Percentiles rank a stretch among this genome's conserved stretches.
Evolutionary conservation across 2,329 filamentous ascomycete species (phyloP).

Genomic region (Elsinoe ampelina): DNA sequence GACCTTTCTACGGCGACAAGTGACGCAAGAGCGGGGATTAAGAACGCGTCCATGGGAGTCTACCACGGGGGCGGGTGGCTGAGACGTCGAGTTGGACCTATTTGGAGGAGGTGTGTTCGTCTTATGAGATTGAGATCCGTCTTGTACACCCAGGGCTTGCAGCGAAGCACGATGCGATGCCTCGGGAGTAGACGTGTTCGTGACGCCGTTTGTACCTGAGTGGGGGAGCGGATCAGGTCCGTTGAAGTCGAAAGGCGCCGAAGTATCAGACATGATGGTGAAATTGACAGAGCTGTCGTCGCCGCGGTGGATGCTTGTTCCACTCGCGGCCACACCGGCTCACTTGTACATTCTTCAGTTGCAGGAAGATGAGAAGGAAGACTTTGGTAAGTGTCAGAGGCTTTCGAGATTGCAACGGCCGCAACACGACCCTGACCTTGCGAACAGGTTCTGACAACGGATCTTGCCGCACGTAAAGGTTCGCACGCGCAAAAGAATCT

Average conservation of each 20-base stretch:
- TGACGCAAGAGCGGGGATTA: conserved; percentile 40
- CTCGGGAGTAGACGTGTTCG: neutral
- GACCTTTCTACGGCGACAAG: conserved; percentile 54
- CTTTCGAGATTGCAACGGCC: conserved; percentile 4
- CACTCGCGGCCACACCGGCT: neutral
- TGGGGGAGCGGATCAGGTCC: conserved; percentile 8
- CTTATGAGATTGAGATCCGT: neutral
- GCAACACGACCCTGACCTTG: neutral
- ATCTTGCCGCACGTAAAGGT: neutral
- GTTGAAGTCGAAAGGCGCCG: conserved; percentile 10
- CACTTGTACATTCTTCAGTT: neutral
- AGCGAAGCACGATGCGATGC: conserved; percentile 5
- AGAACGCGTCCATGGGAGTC: conserved; percentile 27
- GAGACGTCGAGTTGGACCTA: neutral
- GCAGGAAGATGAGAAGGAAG: neutral
- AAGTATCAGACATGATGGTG: neutral
- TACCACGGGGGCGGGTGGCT: conserved; percentile 12
- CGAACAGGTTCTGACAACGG: conserved; percentile 2
- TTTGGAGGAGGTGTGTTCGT: conserved; percentile 8
- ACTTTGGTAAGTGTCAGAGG: conserved; percentile 1
- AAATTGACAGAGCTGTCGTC: conserved; percentile 6
- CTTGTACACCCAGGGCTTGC: neutral
- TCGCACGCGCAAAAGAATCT: neutral
- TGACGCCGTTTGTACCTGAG: neutral
- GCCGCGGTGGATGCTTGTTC: conserved; percentile 4